phyloP scores from a whole-genome alignment of 2,329 filamentous ascomycete species.

The Penicillium fuscoglaucum region DNA sequence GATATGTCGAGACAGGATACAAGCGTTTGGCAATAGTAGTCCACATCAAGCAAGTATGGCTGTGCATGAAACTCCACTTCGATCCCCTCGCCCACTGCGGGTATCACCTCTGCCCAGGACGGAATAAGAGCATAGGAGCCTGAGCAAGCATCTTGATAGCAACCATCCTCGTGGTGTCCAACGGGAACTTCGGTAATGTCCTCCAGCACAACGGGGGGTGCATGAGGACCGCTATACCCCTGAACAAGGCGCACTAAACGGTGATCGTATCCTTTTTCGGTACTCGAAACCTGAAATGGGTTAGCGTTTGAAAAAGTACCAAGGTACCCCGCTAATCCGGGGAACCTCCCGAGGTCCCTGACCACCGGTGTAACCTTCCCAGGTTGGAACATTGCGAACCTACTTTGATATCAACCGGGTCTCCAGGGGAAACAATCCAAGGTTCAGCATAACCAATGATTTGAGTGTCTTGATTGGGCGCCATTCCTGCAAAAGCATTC shows the following conservation, averaged over 20 bases:
- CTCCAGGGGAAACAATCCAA: slow-evolving; percentile 2
- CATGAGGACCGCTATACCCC: neutral
- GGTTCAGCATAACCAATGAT: neutral
- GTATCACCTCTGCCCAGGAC: neutral
- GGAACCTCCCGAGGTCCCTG: neutral
- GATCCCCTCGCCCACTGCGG: neutral
- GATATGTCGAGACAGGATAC: neutral
- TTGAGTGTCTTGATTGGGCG: neutral
- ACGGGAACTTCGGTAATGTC: neutral
- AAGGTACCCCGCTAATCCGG: neutral
- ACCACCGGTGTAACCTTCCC: neutral
- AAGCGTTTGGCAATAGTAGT: neutral
- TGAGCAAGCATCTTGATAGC: neutral
- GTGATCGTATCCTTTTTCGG: neutral
- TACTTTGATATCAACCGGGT: slow-evolving; percentile 1
- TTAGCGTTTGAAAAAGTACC: neutral
- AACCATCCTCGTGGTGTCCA: neutral
- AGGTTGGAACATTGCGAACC: neutral
- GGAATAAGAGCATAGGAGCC: neutral
- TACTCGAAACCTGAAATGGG: neutral
- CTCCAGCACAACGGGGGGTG: slow-evolving; percentile 7
- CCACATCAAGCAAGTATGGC: neutral
- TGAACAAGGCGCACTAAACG: slow-evolving; percentile 2
- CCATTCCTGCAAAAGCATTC: neutral
- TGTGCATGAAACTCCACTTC: neutral